Base-by-base conservation (phyloP, 371 early-diverging fungal species). In the Batkoa obscura region DNA sequence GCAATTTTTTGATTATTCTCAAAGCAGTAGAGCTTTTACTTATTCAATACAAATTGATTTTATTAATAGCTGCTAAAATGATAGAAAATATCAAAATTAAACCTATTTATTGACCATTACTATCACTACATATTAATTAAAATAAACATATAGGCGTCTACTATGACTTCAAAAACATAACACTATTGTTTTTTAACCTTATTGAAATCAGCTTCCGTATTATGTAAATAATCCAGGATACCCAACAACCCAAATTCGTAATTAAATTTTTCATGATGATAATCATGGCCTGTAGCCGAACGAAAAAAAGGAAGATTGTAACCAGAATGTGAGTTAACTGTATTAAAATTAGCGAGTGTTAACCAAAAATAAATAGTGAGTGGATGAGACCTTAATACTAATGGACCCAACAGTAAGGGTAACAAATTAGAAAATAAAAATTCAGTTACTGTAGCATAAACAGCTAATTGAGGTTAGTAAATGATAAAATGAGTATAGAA, bases 251-350 rank as follows among this genome's bases (percentile, higher is more conserved):
- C 79, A 67, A 69, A 81, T 58, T 76, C 76, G 63, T 69, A 66
- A 58, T 76, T 76, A 66, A 81, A 81, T 15, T 66, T 71, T 63
- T 74, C 70, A 57, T 81, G 82, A 60, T 81, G 82, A 62, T 71
- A 79, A 56, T 81, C 82, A 62, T 81, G 82, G 47, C 60, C 68
- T 61, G 75, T 64, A 30, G 72, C 68, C 48, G 66, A 59, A 38
- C 69, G 62, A 61, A 70, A 71, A 58, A 70, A 57, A 3, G 72
- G 76, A 56, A 80, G 59, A 57, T 71, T 69, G 61, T 74, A 80
- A 1, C 81, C 81, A 61, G 72, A 73, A 61, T 80, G 81, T 0
- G 71, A 69, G 63, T 72, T 72, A 55, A 78, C 72, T 13, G 81
- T 75, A 51, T 73, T 75, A 48, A 73, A 68, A 56, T 71, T 62